These are phyloP conservation scores for Backusella macrospora DNA, from an alignment of 192 early-diverging fungal genomes.

Conservation along the genomic window DNA sequence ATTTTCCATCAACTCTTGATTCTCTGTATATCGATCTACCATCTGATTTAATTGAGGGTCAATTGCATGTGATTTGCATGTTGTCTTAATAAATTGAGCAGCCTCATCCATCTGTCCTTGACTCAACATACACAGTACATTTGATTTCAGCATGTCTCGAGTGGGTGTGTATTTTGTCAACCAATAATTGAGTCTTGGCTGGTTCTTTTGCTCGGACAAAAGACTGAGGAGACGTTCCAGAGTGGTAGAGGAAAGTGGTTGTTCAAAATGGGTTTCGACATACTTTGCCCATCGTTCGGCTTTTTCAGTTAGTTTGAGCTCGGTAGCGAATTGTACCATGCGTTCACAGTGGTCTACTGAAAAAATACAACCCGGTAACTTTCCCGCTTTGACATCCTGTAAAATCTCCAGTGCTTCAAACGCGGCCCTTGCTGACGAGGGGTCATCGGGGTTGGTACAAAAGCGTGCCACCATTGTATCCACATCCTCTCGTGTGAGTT, in stretches of 20 bases:
- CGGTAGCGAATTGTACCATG: conserved; percentile 2
- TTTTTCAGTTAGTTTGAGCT: conserved; percentile 3
- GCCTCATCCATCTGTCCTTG: neutral
- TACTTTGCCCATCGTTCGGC: neutral
- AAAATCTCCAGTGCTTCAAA: conserved; percentile 7
- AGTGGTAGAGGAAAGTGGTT: neutral
- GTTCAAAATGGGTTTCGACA: neutral
- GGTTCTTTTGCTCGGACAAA: neutral
- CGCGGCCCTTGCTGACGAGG: neutral
- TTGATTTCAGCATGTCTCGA: conserved; percentile 1
- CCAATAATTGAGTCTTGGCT: conserved; percentile 3
- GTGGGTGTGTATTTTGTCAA: neutral
- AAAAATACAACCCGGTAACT: neutral
- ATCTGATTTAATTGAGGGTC: neutral
- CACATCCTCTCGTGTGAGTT: conserved; percentile 1
- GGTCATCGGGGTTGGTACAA: conserved; percentile 1
- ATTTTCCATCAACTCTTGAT: conserved; percentile 12
- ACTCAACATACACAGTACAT: neutral
- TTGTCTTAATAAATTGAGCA: neutral
- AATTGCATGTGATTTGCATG: neutral
- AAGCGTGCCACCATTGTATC: neutral
- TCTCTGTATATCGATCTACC: neutral
- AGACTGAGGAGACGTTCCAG: neutral
- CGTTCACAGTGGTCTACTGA: neutral
- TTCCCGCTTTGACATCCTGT: conserved; percentile 1